phyloP scores from a whole-genome alignment of 208 protist species.

The Angomonas deanei region DNA sequence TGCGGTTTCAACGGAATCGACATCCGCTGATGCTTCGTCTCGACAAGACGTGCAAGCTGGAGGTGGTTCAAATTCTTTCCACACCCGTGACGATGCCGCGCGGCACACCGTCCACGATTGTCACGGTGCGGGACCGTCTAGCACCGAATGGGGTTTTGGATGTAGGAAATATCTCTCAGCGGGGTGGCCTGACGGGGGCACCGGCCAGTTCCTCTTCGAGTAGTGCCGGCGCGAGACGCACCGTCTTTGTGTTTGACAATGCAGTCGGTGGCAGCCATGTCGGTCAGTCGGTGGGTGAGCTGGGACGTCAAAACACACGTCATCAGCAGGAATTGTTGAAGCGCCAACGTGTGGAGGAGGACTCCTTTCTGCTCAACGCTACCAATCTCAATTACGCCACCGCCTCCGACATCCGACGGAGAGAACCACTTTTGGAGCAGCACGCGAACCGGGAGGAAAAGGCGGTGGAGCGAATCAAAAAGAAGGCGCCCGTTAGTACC shows the following conservation, averaged over 20 bases:
- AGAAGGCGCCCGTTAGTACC: conserved; percentile 41
- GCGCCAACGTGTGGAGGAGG: conserved; percentile 23
- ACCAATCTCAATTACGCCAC: conserved; percentile 11
- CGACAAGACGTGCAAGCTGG: conserved; percentile 51
- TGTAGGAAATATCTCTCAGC: conserved; percentile 23
- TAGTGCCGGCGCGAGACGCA: neutral
- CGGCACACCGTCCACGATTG: conserved; percentile 7
- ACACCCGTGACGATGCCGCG: conserved; percentile 11
- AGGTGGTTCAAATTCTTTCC: conserved; percentile 69
- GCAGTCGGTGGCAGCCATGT: too few species aligned
- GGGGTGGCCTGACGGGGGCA: neutral
- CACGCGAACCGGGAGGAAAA: conserved; percentile 49
- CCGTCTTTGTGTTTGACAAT: neutral
- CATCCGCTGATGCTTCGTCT: conserved; percentile 73
- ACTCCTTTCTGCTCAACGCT: conserved; percentile 29
- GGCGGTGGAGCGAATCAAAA: conserved; percentile 65
- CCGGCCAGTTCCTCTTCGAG: conserved; percentile 3
- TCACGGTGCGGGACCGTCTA: conserved; percentile 48
- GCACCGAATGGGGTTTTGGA: conserved; percentile 50
- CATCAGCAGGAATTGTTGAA: conserved; percentile 8
- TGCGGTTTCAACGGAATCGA: conserved; percentile 63
- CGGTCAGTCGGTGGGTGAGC: neutral
- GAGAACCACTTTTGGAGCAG: conserved; percentile 53
- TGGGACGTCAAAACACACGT: neutral
- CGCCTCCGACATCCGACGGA: conserved; percentile 35